Evolutionary conservation across 2,329 filamentous ascomycete genomes (phyloP), one percentile per base, ranked within the genome.

Genomic region (Xylaria digitata): DNA sequence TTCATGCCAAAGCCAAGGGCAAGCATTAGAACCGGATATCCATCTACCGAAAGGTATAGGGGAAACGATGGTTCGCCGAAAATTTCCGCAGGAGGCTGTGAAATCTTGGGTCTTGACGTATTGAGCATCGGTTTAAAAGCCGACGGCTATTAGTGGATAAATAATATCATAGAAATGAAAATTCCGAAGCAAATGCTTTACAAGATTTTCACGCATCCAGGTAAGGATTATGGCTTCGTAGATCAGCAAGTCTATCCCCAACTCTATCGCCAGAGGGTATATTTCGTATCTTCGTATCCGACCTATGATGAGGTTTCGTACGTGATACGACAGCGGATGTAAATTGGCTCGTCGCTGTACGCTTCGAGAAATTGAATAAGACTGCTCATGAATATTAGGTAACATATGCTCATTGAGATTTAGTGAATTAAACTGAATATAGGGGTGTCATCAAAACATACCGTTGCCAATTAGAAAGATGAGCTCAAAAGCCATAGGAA

Each of bases 1-100:
- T 43, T 49, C 66, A 68, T 66, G 17, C 66, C 63, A 26, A 53
- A 62, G 19, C 62, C 53, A 21, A 66, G 63, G 17, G 66, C 66
- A 37, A 66, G 53, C 53, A 62, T 68, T 42, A 68, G 19, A 1
- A 63, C 58, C 9, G 62, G 55, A 23, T 58, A 61, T 19, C 50
- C 55, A 4, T 52, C n/a, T 15, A 50, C 48, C 3, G 61, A 55
- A 30, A 61, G 61, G 26, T 42, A 63, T 2, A 21, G 48, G n/a
- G 5, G 11, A 32, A 15, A 6, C 1, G 13, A 2, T 9, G 3
- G 6, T 7, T 19, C 15, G 4, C 30, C n/a, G 23, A n/a, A 2
- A 2, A 2, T 26, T 43, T 55, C 3, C 3, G n/a, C 1, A 6
- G 30, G 11, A 26, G 4, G 13, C 26, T 15, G 1, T 23, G 13